phyloP scores from a whole-genome alignment of 2,329 filamentous ascomycete species.

The Sporothrix phasma region DNA sequence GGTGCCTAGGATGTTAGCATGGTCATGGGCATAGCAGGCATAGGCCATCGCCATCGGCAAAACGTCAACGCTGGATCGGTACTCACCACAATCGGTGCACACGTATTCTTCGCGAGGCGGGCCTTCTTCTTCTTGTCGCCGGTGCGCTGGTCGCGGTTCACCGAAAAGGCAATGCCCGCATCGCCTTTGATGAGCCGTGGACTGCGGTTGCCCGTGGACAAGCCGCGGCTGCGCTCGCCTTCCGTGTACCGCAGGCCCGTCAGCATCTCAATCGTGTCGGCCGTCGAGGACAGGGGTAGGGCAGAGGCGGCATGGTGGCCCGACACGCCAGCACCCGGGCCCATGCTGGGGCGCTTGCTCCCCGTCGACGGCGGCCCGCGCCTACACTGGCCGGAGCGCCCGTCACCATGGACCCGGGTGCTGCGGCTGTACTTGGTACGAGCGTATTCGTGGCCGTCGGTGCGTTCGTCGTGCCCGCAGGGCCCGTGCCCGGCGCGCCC shows the following conservation, averaged over 20 bases:
- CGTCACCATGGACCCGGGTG: neutral
- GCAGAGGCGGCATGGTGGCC: neutral
- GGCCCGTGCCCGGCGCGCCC: slow-evolving; percentile 27
- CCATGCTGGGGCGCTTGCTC: neutral
- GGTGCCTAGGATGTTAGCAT: slow-evolving; percentile 25
- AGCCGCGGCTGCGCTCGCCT: slow-evolving; percentile 77
- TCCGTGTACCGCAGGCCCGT: slow-evolving; percentile 82
- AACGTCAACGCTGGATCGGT: no score
- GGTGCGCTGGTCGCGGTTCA: slow-evolving; percentile 62
- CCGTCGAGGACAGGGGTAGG: slow-evolving; percentile 44
- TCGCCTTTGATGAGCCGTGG: slow-evolving; percentile 77
- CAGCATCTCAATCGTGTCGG: slow-evolving; percentile 86
- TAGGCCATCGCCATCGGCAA: no score
- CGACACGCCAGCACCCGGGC: neutral
- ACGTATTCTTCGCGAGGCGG: slow-evolving; percentile 84
- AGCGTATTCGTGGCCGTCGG: neutral
- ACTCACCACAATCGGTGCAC: slow-evolving; percentile 81
- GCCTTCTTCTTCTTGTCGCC: slow-evolving; percentile 82
- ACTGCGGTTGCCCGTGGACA: slow-evolving; percentile 76
- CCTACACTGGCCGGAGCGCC: neutral
- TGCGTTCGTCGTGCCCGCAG: neutral
- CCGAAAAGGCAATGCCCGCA: slow-evolving; percentile 72
- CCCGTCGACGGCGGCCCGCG: neutral
- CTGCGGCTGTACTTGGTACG: neutral
- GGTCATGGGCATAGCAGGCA: no score